These are phyloP conservation scores for Solanum hybrid DNA, from an alignment of 305 asterid species.

Conservation along the genomic window DNA sequence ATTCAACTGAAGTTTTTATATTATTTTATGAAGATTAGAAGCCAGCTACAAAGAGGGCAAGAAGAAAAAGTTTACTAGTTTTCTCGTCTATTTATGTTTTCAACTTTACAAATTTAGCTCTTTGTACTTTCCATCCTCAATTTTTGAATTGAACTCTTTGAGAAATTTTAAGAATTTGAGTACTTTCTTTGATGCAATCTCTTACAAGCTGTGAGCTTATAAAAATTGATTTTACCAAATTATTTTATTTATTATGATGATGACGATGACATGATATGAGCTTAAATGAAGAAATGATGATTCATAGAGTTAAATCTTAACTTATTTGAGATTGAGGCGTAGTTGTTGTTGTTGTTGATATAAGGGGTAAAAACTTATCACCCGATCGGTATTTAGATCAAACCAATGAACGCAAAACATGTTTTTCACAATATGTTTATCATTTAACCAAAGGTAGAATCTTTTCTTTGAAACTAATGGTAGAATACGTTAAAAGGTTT, in stretches of 20 bases:
- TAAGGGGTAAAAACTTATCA: not conserved
- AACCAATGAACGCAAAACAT: too few species aligned
- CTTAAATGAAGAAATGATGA: not conserved
- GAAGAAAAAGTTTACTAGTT: not conserved
- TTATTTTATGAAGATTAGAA: not conserved
- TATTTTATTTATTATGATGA: not conserved
- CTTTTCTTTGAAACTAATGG: not conserved
- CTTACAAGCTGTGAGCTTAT: not conserved
- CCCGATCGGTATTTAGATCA: not conserved
- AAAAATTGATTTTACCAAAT: not conserved
- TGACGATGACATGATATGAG: not conserved
- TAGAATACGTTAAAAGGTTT: not conserved
- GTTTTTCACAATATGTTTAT: too few species aligned
- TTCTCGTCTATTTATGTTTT: not conserved
- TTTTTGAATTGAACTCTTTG: not conserved
- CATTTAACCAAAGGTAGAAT: not conserved
- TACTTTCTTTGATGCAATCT: not conserved
- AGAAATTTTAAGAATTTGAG: not conserved
- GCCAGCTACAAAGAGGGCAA: not conserved
- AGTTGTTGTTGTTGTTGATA: not conserved
- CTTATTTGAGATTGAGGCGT: not conserved
- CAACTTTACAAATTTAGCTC: not conserved
- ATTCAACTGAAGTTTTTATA: not conserved
- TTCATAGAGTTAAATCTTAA: not conserved
- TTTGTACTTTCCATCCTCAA: not conserved